Conservation (phyloP, 768 basidiomycete species). For the Mycena leptocephala region DNA sequence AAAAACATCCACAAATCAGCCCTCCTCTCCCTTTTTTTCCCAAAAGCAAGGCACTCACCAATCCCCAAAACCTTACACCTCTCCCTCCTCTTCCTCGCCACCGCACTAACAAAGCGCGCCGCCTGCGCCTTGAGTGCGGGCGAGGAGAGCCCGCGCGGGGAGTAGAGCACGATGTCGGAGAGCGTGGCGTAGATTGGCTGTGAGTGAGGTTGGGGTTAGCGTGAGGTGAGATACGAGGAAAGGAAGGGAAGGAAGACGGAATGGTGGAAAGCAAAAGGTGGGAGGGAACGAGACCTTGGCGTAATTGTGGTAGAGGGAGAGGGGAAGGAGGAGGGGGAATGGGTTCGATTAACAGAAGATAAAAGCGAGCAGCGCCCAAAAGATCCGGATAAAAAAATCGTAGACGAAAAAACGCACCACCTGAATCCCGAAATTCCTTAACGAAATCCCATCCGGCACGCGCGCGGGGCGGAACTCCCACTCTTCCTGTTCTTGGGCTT, state of each 20-base stretch:
- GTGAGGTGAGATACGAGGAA: not conserved
- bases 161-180: conserved; percentile 93
- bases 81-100: conserved; percentile 72
- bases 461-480: conserved; percentile 81
- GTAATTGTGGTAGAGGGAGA: no score
- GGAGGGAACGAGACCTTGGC: no score
- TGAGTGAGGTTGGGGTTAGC: not conserved
- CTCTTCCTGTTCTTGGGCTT: conserved; percentile 46
- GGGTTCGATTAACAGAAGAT: no score
- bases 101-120: conserved; percentile 75
- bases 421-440: conserved; percentile 93
- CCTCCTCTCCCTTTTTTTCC: no score
- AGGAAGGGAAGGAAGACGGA: conserved; percentile 24
- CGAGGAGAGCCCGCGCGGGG: conserved; percentile 73
- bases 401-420: conserved; percentile 71
- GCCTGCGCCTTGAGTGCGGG: conserved; percentile 75
- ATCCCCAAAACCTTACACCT: conserved; percentile 44
- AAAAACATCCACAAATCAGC: not conserved
- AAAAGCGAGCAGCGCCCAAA: conserved; percentile 11
- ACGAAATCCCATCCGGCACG: conserved; percentile 87
- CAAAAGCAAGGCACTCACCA: conserved; percentile 3
- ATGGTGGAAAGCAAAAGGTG: no score
- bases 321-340: no score
- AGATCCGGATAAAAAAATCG: no score
- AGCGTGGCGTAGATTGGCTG: conserved; percentile 90